Evolutionary conservation across 129 eudicot species (phyloP).

Genomic region (Artemisia tridentata): DNA sequence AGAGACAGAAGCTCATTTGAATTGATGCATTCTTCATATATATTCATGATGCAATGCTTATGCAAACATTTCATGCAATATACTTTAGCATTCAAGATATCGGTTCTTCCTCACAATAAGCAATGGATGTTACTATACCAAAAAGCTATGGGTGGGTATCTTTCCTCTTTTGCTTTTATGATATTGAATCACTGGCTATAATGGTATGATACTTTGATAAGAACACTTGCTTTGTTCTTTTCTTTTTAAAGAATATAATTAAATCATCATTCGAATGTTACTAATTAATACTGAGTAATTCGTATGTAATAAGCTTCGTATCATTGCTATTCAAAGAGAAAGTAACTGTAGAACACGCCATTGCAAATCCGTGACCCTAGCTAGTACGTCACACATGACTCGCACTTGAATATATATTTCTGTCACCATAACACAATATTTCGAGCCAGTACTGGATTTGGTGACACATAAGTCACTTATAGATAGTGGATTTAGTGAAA

Average conservation of each 20-base stretch:
- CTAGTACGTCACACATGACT: too few relatives aligned
- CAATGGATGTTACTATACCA: constrained; percentile 4
- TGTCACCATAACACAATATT: too few relatives aligned
- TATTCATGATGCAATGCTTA: background rate
- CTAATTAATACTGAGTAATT: background rate
- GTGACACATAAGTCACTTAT: too few relatives aligned
- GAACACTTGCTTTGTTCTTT: background rate
- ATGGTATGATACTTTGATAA: constrained; percentile 12
- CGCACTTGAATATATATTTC: too few relatives aligned
- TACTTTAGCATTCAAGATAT: too few relatives aligned
- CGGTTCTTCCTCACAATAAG: background rate
- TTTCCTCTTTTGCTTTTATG: background rate
- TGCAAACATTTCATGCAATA: too few relatives aligned
- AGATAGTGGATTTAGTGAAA: too few relatives aligned
- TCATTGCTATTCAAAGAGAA: background rate
- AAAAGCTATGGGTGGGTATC: constrained; percentile 6
- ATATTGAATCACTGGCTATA: constrained; percentile 13
- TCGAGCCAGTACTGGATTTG: too few relatives aligned
- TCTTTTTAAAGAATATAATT: constrained; percentile 7
- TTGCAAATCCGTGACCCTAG: too few relatives aligned
- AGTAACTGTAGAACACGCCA: background rate
- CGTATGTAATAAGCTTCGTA: background rate
- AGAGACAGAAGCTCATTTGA: background rate
- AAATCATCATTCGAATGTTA: background rate
- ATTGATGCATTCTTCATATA: background rate